Base-by-base conservation (phyloP, 352 stramenopile genomes). In the Pythium oligandrum region DNA sequence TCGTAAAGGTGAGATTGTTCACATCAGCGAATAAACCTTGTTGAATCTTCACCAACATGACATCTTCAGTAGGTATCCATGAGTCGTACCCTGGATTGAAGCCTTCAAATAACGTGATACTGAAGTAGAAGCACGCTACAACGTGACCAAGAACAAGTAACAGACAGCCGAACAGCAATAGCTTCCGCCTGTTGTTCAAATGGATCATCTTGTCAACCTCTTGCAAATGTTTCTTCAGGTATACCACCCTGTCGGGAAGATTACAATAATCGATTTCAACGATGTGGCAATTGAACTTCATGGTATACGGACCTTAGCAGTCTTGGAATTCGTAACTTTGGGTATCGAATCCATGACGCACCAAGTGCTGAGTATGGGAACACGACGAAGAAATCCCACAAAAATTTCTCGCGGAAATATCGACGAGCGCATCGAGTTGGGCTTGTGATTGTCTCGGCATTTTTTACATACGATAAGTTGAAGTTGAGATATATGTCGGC, bases 71-170 rank as follows among this genome's bases (percentile, higher is more conserved):
- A 11, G 65, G 69, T 11, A 78, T 64, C 69, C 69, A 78, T 10
- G 69, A 64, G 33, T 75, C 69, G 10, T 70, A 39, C 7, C 57
- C 51, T 3, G 53, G 6, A 44, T 63, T 72, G 47, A 58, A 78
- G 2, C 66, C 69, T 49, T 78, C 65, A n/a, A 72, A 42, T 40
- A 75, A 46, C 10, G 51, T 71, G 44, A 76, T 59, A 37, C 65
- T 67, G 37, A 75, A 78, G 51, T 75, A 62, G 4, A 73, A 32
- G 26, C 78, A 88, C 0, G 63, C 69, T 3, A 88, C 73, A 4
- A 88, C 40, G 30, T 88, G 78, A 42, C 74, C 78, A 32, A 86
- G 61, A 69, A 86, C 65, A 7, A 83, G 68, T 6, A 75, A 55
- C 7, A 72, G 53, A 4, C 70, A 5, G 0, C 73, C 69, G 17